phyloP scores from a whole-genome alignment of 768 basidiomycete genomes.

The Mycena polygramma region DNA sequence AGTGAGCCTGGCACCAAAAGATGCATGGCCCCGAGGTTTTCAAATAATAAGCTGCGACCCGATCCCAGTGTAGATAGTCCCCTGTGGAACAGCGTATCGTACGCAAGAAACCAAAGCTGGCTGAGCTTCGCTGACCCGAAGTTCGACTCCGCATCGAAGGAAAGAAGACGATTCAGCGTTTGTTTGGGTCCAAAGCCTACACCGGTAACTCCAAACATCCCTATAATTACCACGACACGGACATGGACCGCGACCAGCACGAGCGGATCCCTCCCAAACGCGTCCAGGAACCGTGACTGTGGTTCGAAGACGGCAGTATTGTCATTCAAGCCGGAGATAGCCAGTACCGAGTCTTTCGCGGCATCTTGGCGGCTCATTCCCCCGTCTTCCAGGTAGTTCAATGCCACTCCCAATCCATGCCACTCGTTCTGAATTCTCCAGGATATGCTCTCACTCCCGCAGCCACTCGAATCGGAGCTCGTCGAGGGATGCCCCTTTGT shows the following conservation, averaged over 20 bases:
- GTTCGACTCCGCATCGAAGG: too few species aligned
- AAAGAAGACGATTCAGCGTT: too few species aligned
- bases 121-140: too few species aligned
- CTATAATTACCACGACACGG: background rate
- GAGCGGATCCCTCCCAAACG: background rate
- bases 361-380: background rate
- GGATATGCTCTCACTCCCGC: background rate
- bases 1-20: too few species aligned
- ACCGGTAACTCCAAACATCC: too few species aligned
- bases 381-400: slow-evolving; percentile 5
- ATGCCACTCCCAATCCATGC: background rate
- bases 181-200: too few species aligned
- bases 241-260: background rate
- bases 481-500: slow-evolving; percentile 10
- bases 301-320: slow-evolving; percentile 5
- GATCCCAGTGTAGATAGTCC: too few species aligned
- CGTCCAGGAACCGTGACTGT: background rate
- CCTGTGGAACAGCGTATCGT: too few species aligned
- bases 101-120: too few species aligned
- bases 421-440: background rate
- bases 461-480: slow-evolving; percentile 2
- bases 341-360: slow-evolving; percentile 12
- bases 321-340: slow-evolving; percentile 5
- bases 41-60: too few species aligned
- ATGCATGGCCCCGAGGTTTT: too few species aligned